Percentiles rank a stretch among this genome's conserved stretches.
Conservation (phyloP, 139 green algal species). For the Coelastrella sp. region DNA sequence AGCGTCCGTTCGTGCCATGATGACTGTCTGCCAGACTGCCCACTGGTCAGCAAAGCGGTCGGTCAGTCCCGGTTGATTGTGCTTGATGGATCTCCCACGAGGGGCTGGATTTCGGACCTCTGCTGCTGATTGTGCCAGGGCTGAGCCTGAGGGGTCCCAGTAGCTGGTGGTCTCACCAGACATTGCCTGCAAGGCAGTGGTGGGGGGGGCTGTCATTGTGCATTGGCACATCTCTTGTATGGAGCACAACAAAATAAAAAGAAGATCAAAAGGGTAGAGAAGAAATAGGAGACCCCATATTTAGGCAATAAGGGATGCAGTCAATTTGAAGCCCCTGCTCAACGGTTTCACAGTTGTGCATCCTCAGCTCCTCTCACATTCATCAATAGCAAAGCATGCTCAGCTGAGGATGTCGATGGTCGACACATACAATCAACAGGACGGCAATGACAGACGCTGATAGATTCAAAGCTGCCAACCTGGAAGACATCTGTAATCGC, state of each 20-base stretch:
- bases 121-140: conserved; percentile 46
- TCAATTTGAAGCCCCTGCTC: too few relatives aligned
- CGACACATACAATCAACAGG: too few relatives aligned
- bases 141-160: conserved; percentile 73
- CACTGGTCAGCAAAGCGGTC: conserved; percentile 24
- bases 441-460: too few relatives aligned
- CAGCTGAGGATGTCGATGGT: too few relatives aligned
- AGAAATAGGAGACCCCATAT: too few relatives aligned
- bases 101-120: conserved; percentile 3
- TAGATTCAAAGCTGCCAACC: neutral
- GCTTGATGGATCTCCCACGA: neutral
- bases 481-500: conserved; percentile 42
- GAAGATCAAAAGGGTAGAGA: too few relatives aligned
- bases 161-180: conserved; percentile 64
- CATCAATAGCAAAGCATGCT: too few relatives aligned
- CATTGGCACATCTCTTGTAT: too few relatives aligned
- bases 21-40: conserved; percentile 13
- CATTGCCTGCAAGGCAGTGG: conserved; percentile 45
- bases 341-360: neutral
- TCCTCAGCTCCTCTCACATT: too few relatives aligned
- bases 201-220: too few relatives aligned
- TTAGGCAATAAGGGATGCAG: too few relatives aligned
- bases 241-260: too few relatives aligned
- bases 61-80: conserved; percentile 13
- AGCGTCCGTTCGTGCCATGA: neutral